Conservation (phyloP, 208 protist genomes). For the Trypanosoma avium region DNA sequence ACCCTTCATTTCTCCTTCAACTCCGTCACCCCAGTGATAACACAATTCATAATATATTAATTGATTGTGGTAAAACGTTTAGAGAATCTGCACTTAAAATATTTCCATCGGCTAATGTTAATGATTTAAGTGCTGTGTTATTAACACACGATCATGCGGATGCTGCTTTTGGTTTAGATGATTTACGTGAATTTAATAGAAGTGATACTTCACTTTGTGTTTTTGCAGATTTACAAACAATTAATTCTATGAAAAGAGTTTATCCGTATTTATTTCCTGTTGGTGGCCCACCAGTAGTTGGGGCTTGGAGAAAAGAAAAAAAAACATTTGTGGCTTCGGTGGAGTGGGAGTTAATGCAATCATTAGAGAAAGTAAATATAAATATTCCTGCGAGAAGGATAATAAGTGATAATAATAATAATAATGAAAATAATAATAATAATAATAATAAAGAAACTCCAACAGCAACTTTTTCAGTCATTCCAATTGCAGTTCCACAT, state of each 20-base stretch:
- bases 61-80: constrained; percentile 82
- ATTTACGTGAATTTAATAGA: constrained; percentile 67
- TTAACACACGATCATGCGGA: constrained; percentile 83
- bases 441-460: neutral
- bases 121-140: constrained; percentile 56
- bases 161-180: constrained; percentile 68
- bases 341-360: constrained; percentile 8
- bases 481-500: constrained; percentile 54
- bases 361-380: constrained; percentile 4
- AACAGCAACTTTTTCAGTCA: constrained; percentile 28
- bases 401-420: neutral
- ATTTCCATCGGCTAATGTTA: constrained; percentile 36
- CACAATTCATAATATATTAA: constrained; percentile 51
- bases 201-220: constrained; percentile 31
- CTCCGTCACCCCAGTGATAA: constrained; percentile 47
- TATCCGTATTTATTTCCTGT: constrained; percentile 55
- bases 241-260: constrained; percentile 28
- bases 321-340: constrained; percentile 15
- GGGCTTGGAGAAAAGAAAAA: constrained; percentile 10
- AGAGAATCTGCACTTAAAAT: constrained; percentile 54
- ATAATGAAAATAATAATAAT: neutral
- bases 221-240: constrained; percentile 37
- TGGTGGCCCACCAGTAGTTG: neutral
- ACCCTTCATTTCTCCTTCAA: constrained; percentile 54
- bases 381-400: neutral